A percentile compares a stretch with the other conserved stretches of the same genome.
These are phyloP conservation scores for Hirsutella minnesotensis DNA, from an alignment of 2,329 filamentous ascomycete genomes.

Conservation along the genomic window DNA sequence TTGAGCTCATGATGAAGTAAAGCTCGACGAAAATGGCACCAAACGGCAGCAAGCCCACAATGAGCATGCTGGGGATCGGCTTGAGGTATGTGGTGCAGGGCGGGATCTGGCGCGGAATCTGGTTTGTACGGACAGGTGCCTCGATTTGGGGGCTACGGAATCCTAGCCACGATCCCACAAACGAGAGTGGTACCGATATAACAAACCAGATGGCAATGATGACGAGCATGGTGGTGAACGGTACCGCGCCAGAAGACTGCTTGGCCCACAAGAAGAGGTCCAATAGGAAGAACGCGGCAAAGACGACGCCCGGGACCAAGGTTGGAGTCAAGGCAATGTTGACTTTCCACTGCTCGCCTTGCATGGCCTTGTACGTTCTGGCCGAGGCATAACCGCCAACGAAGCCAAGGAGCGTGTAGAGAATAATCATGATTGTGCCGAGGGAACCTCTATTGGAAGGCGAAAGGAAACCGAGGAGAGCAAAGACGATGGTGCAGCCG, in stretches of 20 bases:
- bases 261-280: constrained; percentile 96
- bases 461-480: constrained; percentile 85
- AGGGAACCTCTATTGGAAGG: constrained; percentile 91
- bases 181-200: constrained; percentile 84
- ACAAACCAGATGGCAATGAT: constrained; percentile 92
- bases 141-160: constrained; percentile 66
- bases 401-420: constrained; percentile 88
- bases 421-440: constrained; percentile 81
- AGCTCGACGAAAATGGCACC: constrained; percentile 96
- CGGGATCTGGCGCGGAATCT: constrained; percentile 94
- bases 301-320: constrained; percentile 77
- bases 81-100: constrained; percentile 72
- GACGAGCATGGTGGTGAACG: constrained; percentile 93
- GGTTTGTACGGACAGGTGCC: constrained; percentile 84
- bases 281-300: constrained; percentile 79
- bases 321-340: constrained; percentile 84
- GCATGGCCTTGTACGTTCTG: constrained; percentile 87
- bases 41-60: constrained; percentile 88
- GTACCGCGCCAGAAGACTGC: constrained; percentile 82
- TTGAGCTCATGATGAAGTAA: constrained; percentile 98
- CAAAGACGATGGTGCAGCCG: constrained; percentile 85
- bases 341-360: constrained; percentile 86
- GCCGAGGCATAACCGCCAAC: constrained; percentile 85
- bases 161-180: constrained; percentile 84
- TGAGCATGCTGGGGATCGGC: constrained; percentile 77